Evolutionary conservation across 306 rosid species (phyloP).

Genomic region (Fragaria iinumae): DNA sequence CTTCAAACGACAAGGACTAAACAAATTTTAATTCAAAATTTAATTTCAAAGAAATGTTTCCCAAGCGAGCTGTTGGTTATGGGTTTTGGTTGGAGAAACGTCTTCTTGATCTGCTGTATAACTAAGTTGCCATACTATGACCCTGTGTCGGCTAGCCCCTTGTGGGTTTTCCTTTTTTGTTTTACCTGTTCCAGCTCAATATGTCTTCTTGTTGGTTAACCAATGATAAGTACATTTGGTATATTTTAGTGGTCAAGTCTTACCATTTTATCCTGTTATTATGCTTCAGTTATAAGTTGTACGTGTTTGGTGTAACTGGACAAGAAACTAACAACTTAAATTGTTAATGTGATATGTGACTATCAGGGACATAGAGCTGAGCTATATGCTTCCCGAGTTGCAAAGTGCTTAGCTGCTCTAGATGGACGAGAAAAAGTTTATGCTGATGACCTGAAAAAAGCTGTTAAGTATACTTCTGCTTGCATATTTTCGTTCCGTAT

Average conservation of each 20-base stretch:
- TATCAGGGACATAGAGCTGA: constrained; percentile 98
- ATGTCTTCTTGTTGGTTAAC: neutral
- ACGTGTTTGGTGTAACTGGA: constrained; percentile 11
- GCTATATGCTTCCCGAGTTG: constrained; percentile 95
- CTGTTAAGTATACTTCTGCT: constrained; percentile 64
- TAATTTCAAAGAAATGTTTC: neutral
- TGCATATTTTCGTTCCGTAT: constrained; percentile 13
- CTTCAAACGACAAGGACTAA: too few relatives aligned
- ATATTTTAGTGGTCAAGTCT: neutral
- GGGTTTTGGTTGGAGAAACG: neutral
- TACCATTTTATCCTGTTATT: constrained; percentile 2
- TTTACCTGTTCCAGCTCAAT: neutral
- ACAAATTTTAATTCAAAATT: neutral
- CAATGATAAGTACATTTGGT: too few relatives aligned
- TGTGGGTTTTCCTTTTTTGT: neutral
- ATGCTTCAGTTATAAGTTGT: neutral
- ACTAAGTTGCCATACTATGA: neutral
- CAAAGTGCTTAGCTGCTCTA: constrained; percentile 86
- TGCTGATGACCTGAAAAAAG: constrained; percentile 91
- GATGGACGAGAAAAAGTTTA: constrained; percentile 94
- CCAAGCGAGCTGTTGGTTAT: neutral
- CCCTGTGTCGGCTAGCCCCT: neutral
- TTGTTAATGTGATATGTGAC: constrained; percentile 31
- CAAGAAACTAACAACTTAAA: constrained; percentile 15
- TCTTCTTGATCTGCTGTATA: neutral